Evolutionary conservation across 2,329 filamentous ascomycete genomes (phyloP).

Genomic region (Exophiala mesophila): DNA sequence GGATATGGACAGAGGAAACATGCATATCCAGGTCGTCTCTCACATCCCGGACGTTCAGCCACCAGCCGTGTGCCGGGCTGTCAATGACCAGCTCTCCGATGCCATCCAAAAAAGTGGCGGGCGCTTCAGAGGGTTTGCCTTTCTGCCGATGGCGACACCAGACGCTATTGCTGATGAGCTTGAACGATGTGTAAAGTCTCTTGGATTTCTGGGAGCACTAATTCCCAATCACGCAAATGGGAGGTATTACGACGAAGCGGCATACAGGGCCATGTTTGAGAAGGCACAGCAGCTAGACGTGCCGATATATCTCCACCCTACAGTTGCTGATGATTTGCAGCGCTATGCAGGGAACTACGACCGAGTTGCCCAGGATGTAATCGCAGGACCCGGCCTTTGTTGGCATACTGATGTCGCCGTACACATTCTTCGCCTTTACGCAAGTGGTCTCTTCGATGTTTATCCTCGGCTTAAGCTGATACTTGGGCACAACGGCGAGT

Average conservation of each 20-base stretch:
- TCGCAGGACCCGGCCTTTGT: too few species aligned
- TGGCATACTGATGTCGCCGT: too few species aligned
- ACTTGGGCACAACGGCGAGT: slow-evolving; percentile 48
- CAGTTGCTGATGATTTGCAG: slow-evolving; percentile 29
- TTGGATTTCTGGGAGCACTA: slow-evolving; percentile 47
- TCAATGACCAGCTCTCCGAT: slow-evolving; percentile 21
- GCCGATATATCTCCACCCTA: slow-evolving; percentile 50
- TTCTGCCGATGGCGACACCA: slow-evolving; percentile 39
- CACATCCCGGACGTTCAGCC: slow-evolving; percentile 21
- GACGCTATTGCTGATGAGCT: slow-evolving; percentile 34
- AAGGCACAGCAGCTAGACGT: slow-evolving; percentile 44
- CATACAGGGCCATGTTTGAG: slow-evolving; percentile 42
- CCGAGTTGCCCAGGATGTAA: slow-evolving; percentile 10
- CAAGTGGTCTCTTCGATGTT: slow-evolving; percentile 48
- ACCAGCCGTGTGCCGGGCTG: slow-evolving; percentile 18
- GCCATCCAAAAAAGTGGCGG: slow-evolving; percentile 29
- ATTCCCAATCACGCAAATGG: slow-evolving; percentile 36
- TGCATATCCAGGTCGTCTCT: slow-evolving; percentile 24
- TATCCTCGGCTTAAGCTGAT: slow-evolving; percentile 45
- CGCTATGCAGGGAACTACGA: slow-evolving; percentile 18
- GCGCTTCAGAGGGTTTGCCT: slow-evolving; percentile 41
- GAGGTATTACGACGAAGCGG: slow-evolving; percentile 41
- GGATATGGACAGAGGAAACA: slow-evolving; percentile 18
- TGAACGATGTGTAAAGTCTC: slow-evolving; percentile 36
- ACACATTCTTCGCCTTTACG: slow-evolving; percentile 51